These are phyloP conservation scores for Termitomyces sp. DNA, from an alignment of 768 basidiomycete species.

Conservation along the genomic window DNA sequence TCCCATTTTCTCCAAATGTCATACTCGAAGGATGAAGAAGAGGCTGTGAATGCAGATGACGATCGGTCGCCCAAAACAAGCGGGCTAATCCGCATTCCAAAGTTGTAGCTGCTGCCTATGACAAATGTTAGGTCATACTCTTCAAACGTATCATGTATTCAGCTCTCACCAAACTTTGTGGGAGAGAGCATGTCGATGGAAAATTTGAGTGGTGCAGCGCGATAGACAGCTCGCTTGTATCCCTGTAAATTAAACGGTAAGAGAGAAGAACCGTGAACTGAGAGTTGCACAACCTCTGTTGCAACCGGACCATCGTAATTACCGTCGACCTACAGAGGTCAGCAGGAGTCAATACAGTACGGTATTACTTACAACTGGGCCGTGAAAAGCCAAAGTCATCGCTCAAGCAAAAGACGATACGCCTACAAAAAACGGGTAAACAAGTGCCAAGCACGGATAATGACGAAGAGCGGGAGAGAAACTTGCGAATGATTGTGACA, in stretches of 20 bases:
- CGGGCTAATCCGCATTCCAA: slow-evolving; percentile 60
- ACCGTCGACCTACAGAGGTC: slow-evolving; percentile 9
- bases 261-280: not conserved
- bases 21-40: slow-evolving; percentile 43
- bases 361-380: slow-evolving; percentile 2
- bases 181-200: slow-evolving; percentile 56
- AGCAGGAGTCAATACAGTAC: not conserved
- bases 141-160: not conserved
- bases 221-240: slow-evolving; percentile 61
- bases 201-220: slow-evolving; percentile 57
- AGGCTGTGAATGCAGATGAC: slow-evolving; percentile 35
- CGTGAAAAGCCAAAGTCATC: slow-evolving; percentile 5
- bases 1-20: slow-evolving; percentile 82
- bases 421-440: not conserved
- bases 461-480: slow-evolving; percentile 14
- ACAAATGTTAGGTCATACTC: slow-evolving; percentile 7
- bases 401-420: not conserved
- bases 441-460: not conserved
- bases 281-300: slow-evolving; percentile 12
- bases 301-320: slow-evolving; percentile 9
- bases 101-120: slow-evolving; percentile 51
- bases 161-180: slow-evolving; percentile 49
- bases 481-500: slow-evolving; percentile 15
- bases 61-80: slow-evolving; percentile 33
- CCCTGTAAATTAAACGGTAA: slow-evolving; percentile 30